Evolutionary conservation across 257 asterid genomes (phyloP).

Genomic region (Mentha longifolia): DNA sequence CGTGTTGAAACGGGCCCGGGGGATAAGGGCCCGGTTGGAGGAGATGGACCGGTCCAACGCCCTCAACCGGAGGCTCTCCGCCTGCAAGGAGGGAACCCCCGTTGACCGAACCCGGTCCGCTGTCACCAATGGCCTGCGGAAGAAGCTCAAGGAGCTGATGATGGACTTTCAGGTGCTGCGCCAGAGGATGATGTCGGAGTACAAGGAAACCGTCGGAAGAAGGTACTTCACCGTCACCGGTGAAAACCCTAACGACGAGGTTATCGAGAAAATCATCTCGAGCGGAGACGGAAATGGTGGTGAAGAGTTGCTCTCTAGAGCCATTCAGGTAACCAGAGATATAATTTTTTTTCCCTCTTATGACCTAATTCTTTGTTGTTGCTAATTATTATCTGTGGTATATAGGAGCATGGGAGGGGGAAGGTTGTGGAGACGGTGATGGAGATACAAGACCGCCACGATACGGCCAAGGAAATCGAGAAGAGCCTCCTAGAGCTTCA

Average conservation of each 20-base stretch:
- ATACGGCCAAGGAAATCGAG: constrained; percentile 86
- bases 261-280: constrained; percentile 78
- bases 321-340: constrained; percentile 50
- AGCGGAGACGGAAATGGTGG: constrained; percentile 69
- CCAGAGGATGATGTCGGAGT: constrained; percentile 90
- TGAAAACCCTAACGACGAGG: constrained; percentile 68
- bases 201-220: constrained; percentile 83
- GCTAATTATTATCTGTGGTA: neutral
- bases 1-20: constrained; percentile 70
- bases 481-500: constrained; percentile 89
- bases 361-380: neutral
- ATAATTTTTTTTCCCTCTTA: too few species aligned
- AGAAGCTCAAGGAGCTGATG: constrained; percentile 92
- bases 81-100: constrained; percentile 74
- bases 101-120: constrained; percentile 76
- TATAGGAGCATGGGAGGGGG: constrained; percentile 81
- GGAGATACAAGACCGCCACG: constrained; percentile 60
- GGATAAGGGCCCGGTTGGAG: constrained; percentile 61
- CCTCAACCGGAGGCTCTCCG: constrained; percentile 61
- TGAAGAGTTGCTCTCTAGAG: constrained; percentile 79
- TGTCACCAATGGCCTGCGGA: constrained; percentile 90
- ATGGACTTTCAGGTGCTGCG: constrained; percentile 90
- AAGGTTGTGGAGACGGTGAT: constrained; percentile 47
- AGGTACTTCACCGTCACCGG: constrained; percentile 88
- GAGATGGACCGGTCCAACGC: constrained; percentile 88